These are phyloP conservation scores for Dioscorea cayenensis DNA, from an alignment of 116 monocot species.

Conservation along the genomic window DNA sequence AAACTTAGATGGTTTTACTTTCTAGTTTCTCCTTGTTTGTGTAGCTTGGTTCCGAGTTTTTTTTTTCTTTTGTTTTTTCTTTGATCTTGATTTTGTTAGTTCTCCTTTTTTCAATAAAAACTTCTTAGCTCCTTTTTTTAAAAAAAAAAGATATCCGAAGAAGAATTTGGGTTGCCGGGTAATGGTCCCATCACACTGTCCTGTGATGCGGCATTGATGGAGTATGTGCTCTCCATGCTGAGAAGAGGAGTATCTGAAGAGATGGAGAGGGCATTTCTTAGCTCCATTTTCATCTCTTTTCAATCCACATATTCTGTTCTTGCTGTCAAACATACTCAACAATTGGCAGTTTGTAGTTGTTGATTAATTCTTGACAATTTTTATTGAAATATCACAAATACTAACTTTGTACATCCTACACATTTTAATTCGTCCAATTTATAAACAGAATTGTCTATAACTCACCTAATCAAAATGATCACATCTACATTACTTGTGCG, in stretches of 20 bases:
- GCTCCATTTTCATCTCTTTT: background rate
- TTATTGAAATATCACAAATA: background rate
- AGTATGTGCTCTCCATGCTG: slow-evolving; percentile 8
- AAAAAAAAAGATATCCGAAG: slow-evolving; percentile 36
- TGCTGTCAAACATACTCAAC: background rate
- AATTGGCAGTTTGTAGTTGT: background rate
- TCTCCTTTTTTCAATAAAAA: no score
- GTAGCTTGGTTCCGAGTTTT: no score
- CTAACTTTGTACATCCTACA: no score
- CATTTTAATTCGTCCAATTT: no score
- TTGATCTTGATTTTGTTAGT: no score
- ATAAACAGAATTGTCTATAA: no score
- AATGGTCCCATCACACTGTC: slow-evolving; percentile 30
- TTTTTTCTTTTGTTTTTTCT: no score
- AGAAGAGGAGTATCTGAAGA: background rate
- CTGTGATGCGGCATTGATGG: slow-evolving; percentile 12
- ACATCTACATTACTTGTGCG: no score
- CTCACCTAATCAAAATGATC: no score
- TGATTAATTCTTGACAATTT: background rate
- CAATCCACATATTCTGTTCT: background rate
- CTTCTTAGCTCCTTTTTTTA: no score
- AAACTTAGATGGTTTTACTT: no score
- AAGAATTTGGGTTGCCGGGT: slow-evolving; percentile 29
- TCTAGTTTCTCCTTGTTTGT: no score
- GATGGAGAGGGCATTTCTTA: background rate